These are phyloP conservation scores for Boechera divaricarpa DNA, from an alignment of 345 rosid genomes.

Conservation along the genomic window DNA sequence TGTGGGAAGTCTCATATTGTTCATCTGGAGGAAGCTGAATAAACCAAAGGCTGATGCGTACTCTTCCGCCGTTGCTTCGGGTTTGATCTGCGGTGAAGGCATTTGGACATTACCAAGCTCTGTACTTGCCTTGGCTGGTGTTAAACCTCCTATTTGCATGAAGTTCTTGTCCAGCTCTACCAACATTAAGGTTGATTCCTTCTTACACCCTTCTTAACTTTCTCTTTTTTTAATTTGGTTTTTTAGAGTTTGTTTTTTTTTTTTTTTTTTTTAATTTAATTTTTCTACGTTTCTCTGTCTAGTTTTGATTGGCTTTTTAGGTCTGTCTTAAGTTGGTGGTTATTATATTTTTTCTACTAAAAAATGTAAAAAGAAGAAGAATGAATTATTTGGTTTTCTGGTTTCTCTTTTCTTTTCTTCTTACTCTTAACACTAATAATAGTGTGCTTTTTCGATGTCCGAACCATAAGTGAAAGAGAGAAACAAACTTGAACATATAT, in stretches of 20 bases:
- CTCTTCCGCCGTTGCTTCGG: constrained; percentile 74
- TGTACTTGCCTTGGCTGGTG: constrained; percentile 59
- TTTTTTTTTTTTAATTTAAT: too few species aligned
- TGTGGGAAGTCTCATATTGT: constrained; percentile 71
- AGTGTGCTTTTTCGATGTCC: not conserved
- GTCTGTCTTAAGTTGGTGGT: constrained; percentile 19
- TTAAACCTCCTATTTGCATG: constrained; percentile 80
- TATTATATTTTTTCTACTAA: constrained; percentile 16
- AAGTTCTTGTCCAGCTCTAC: constrained; percentile 60
- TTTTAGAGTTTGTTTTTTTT: not conserved
- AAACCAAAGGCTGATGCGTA: constrained; percentile 65
- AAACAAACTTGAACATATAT: not conserved
- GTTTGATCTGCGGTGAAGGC: constrained; percentile 77
- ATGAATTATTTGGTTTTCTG: constrained; percentile 21
- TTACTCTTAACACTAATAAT: not conserved
- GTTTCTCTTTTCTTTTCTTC: not conserved
- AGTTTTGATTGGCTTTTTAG: constrained; percentile 19
- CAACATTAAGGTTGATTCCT: constrained; percentile 58
- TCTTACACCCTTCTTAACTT: constrained; percentile 50
- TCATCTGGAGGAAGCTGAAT: constrained; percentile 62
- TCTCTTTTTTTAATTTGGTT: not conserved
- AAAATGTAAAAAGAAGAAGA: constrained; percentile 17
- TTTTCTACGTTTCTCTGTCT: not conserved
- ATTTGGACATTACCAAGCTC: constrained; percentile 78
- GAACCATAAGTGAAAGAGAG: not conserved